Conservation (phyloP, 192 early-diverging fungal species). For the Helicostylum pulchrum region DNA sequence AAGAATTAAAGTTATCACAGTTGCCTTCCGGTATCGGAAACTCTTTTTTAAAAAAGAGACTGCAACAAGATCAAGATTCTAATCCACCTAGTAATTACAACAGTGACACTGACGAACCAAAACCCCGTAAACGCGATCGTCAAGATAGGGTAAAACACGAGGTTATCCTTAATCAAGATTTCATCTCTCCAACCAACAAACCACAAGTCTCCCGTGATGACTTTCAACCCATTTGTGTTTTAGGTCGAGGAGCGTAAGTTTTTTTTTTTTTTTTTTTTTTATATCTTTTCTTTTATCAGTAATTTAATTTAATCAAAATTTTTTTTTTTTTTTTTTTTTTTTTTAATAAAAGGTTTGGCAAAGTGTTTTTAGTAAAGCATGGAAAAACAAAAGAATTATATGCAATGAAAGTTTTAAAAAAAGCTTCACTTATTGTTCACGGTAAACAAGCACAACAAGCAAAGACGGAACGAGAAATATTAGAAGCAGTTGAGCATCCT, state of each 20-base stretch:
- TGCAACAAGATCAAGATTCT: constrained; percentile 16
- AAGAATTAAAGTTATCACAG: not conserved
- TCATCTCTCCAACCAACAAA: constrained; percentile 19
- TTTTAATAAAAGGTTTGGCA: constrained; percentile 58
- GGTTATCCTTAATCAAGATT: constrained; percentile 40
- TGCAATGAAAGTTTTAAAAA: constrained; percentile 92
- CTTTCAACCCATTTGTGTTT: constrained; percentile 45
- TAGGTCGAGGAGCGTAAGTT: constrained; percentile 54
- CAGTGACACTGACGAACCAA: constrained; percentile 29
- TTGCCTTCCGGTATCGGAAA: constrained; percentile 23
- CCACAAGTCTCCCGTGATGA: constrained; percentile 42
- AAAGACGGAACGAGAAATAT: constrained; percentile 79
- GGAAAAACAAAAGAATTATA: constrained; percentile 52
- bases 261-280: not conserved
- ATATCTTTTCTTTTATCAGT: not conserved
- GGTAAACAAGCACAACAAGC: constrained; percentile 74
- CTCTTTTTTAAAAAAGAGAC: constrained; percentile 1
- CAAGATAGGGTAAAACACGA: constrained; percentile 22
- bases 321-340: too few relatives aligned
- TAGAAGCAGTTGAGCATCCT: constrained; percentile 86
- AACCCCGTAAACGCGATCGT: constrained; percentile 12
- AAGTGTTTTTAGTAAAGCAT: constrained; percentile 80
- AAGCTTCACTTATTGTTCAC: constrained; percentile 80
- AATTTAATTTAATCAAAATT: not conserved
- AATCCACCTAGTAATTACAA: constrained; percentile 31